These are phyloP conservation scores for Citrus cavaleriei DNA, from an alignment of 345 rosid species.

Conservation along the genomic window DNA sequence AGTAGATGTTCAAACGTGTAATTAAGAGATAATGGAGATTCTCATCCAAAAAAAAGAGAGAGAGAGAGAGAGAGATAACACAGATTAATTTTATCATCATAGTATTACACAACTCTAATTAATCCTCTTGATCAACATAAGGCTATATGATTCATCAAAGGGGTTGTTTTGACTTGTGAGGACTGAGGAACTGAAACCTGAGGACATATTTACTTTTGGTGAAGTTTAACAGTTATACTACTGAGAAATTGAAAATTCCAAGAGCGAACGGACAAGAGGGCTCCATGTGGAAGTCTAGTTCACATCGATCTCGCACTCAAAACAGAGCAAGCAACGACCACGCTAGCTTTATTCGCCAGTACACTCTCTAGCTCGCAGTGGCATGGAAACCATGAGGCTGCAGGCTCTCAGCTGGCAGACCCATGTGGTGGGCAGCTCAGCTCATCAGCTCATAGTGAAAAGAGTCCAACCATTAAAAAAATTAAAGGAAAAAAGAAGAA, in stretches of 20 bases:
- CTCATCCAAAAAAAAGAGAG: no score
- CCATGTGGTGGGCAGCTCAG: constrained; percentile 69
- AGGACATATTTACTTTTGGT: neutral
- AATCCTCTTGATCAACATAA: neutral
- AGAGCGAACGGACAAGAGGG: constrained; percentile 63
- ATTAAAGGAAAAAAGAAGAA: neutral
- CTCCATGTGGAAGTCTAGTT: constrained; percentile 51
- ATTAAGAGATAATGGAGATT: no score
- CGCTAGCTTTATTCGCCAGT: constrained; percentile 39
- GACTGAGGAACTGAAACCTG: neutral
- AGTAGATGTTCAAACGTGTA: no score
- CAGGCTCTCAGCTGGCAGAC: constrained; percentile 10
- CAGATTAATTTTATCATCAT: no score
- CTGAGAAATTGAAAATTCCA: constrained; percentile 56
- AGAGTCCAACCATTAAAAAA: neutral
- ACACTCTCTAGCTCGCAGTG: neutral
- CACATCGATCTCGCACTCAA: constrained; percentile 28
- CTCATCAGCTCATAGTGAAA: neutral
- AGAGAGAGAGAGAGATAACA: no score
- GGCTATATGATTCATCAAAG: neutral
- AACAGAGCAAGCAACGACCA: neutral
- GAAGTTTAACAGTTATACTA: neutral
- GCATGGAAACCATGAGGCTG: constrained; percentile 1
- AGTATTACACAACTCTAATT: no score
- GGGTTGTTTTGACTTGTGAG: neutral